These are phyloP conservation scores for Arabis hirsuta DNA, from an alignment of 345 rosid genomes.

Conservation along the genomic window DNA sequence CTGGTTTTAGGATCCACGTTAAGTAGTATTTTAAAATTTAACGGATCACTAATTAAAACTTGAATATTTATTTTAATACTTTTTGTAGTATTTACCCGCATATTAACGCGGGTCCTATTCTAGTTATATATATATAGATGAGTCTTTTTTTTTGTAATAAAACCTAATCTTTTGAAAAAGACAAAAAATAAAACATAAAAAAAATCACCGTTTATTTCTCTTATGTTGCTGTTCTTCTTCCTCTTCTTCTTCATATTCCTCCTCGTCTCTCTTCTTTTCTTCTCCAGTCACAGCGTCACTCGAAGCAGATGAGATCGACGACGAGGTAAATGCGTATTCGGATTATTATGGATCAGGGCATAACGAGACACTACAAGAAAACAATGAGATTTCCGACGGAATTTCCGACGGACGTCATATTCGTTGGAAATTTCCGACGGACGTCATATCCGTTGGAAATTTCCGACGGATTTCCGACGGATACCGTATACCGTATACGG, in stretches of 20 bases:
- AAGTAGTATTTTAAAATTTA: too few relatives aligned
- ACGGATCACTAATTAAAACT: too few relatives aligned
- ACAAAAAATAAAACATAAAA: too few relatives aligned
- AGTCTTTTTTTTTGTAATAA: neutral
- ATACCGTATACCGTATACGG: rapidly evolving
- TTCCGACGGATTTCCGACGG: too few relatives aligned
- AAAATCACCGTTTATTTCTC: conserved; percentile 58
- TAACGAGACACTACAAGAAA: conserved; percentile 61
- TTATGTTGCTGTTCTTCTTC: conserved; percentile 48
- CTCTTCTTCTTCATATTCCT: conserved; percentile 46
- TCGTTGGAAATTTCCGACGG: too few relatives aligned
- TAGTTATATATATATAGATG: too few relatives aligned
- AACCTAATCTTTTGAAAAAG: neutral
- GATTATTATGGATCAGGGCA: conserved; percentile 33
- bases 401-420: too few relatives aligned
- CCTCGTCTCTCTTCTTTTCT: conserved; percentile 44
- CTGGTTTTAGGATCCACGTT: too few relatives aligned
- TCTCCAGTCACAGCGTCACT: conserved; percentile 58
- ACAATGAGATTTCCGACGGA: conserved; percentile 61
- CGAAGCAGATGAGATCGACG: conserved; percentile 67
- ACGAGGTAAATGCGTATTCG: conserved; percentile 55
- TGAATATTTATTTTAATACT: too few relatives aligned
- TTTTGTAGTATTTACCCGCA: too few relatives aligned
- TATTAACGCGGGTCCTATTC: too few relatives aligned
- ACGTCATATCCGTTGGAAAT: too few relatives aligned